phyloP scores from a whole-genome alignment of 768 basidiomycete species.

The Amanita inopinata region DNA sequence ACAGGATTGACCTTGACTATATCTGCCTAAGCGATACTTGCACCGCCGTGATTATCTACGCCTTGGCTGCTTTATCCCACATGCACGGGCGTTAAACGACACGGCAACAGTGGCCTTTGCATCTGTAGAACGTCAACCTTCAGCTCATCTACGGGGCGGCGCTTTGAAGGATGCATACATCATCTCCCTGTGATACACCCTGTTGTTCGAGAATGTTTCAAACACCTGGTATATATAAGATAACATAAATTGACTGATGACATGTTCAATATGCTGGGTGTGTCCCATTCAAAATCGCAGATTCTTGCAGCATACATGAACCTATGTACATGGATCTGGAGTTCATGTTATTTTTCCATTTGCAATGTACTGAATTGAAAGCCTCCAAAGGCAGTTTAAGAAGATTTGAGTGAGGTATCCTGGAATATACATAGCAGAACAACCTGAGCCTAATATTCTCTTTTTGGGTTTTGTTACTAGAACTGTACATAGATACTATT shows the following conservation, averaged over 20 bases:
- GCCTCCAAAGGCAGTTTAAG: too few relatives aligned
- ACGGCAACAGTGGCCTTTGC: conserved; percentile 39
- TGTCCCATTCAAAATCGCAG: too few relatives aligned
- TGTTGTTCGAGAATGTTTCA: not conserved
- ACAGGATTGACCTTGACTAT: not conserved
- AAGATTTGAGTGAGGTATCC: not conserved
- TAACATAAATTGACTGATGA: too few relatives aligned
- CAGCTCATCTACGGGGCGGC: conserved; percentile 25
- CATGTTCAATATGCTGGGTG: too few relatives aligned
- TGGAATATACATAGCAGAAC: conserved; percentile 4
- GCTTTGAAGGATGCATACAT: conserved; percentile 40
- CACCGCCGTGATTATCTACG: conserved; percentile 58
- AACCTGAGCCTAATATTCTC: conserved; percentile 5
- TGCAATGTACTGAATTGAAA: too few relatives aligned
- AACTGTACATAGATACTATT: not conserved
- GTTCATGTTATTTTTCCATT: too few relatives aligned
- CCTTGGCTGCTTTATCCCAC: conserved; percentile 31
- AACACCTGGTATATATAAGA: too few relatives aligned
- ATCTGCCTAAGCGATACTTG: not conserved
- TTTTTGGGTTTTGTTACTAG: conserved; percentile 3
- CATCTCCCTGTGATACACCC: conserved; percentile 3
- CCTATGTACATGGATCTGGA: too few relatives aligned
- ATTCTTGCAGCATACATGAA: too few relatives aligned
- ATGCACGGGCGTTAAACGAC: conserved; percentile 62
- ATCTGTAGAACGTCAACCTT: conserved; percentile 53